These are phyloP conservation scores for Sugiyamaella lignohabitans DNA, from an alignment of 805 yeast genomes.

Conservation along the genomic window DNA sequence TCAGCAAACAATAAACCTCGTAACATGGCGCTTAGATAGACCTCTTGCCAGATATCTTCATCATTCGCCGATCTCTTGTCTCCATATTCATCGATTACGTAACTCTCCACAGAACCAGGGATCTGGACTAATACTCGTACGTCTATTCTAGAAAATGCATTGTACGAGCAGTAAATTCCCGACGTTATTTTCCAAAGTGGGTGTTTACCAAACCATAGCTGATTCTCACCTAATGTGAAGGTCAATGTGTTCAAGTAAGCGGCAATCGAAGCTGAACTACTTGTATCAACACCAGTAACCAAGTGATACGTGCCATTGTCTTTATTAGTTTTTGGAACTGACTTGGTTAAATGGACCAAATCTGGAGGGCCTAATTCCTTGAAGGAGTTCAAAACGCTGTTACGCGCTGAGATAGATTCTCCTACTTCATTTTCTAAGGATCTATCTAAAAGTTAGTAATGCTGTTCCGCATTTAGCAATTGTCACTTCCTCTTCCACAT, in stretches of 20 bases:
- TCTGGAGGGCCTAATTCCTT: constrained; percentile 71
- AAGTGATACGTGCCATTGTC: constrained; percentile 51
- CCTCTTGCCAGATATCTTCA: constrained; percentile 38
- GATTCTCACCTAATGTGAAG: constrained; percentile 43
- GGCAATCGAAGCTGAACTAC: constrained; percentile 48
- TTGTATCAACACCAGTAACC: constrained; percentile 47
- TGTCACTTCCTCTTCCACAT: neutral
- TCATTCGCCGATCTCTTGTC: constrained; percentile 31
- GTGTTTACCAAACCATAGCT: constrained; percentile 67
- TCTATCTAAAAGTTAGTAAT: constrained; percentile 22
- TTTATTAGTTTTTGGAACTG: constrained; percentile 37
- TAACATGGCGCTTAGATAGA: constrained; percentile 63
- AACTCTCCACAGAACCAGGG: constrained; percentile 43
- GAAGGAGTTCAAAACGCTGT: constrained; percentile 37
- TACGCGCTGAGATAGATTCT: constrained; percentile 48
- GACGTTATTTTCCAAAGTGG: constrained; percentile 37
- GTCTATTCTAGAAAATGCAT: constrained; percentile 68
- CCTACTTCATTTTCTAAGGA: constrained; percentile 45
- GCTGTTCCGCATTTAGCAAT: neutral
- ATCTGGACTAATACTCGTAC: constrained; percentile 57
- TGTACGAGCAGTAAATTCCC: constrained; percentile 51
- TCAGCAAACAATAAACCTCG: constrained; percentile 75
- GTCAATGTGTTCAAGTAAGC: constrained; percentile 49
- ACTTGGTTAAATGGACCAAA: constrained; percentile 46
- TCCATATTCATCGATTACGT: constrained; percentile 32